Base-by-base conservation (phyloP, 768 basidiomycete species). In the Pulveroboletus ravenelii region DNA sequence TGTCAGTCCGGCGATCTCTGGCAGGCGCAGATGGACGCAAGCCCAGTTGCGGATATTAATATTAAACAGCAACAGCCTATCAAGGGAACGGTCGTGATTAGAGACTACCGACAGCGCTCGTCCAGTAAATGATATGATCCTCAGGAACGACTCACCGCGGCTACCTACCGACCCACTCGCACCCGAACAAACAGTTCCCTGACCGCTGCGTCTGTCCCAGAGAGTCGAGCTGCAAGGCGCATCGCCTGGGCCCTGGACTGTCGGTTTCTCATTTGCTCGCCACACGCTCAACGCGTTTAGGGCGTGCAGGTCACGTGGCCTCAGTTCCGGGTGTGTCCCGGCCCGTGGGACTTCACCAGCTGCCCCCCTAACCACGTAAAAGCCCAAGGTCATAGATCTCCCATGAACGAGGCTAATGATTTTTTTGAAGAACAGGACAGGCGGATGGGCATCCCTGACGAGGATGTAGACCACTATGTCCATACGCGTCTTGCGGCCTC, bases 351-450 rank as follows among this genome's bases (percentile, higher is more conserved):
- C 25, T 6, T 27, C 25, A 13, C 31, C 9, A 13, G 31, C 20
- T 23, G 20, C 13, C 13, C 31, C 12, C 31, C 31, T 32, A 32
- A 32, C 25, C 31, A 32, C 31, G 31, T 31, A 1, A 10, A 31
- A 12, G 31, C 31, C 10, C n/a, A n/a, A n/a, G 31, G 10, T 7
- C 9, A 31, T 12, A 32, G 31, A 12, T 13, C 31, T 32, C 31
- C 36, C 50, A 63, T 68, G 55, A 62, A 70, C 36, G 72, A 74
- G 48, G 29, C 74, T 12, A 71, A 80, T 10, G 63, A 67, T 1
- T 83, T 80, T 53, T 84, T 78, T 57, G 63, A 62, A 18, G 82
- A 83, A 62, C 79, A 78, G 62, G 78, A 83, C 45, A 67, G 64
- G 47, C 72, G 71, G 9, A 78, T 83, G 79, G 73, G 69, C 41